Conservation (phyloP, 345 rosid genomes). For the Arabidopsis arenosa region DNA sequence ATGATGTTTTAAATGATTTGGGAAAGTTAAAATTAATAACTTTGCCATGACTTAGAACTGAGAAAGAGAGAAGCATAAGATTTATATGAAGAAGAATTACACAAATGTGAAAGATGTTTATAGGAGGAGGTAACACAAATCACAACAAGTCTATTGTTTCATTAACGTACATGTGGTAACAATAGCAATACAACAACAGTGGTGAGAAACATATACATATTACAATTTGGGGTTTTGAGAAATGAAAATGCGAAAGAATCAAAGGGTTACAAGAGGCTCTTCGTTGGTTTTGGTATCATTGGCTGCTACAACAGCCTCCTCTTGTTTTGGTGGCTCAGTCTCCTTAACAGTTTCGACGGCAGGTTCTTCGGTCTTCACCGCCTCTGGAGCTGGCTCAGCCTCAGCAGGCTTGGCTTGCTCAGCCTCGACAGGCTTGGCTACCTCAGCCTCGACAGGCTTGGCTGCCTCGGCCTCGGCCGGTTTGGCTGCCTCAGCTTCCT, state of each 20-base stretch:
- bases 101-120: conserved; percentile 12
- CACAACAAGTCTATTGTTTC: conserved; percentile 22
- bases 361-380: conserved; percentile 38
- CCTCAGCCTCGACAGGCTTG: conserved; percentile 28
- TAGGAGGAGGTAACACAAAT: conserved; percentile 16
- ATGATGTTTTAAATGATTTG: not conserved
- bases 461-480: conserved; percentile 36
- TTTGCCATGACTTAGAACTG: not conserved
- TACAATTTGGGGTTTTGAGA: conserved; percentile 4
- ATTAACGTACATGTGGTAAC: conserved; percentile 21
- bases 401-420: conserved; percentile 30
- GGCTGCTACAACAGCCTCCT: conserved; percentile 35
- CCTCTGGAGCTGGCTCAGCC: conserved; percentile 34
- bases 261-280: conserved; percentile 51
- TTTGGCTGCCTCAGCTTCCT: conserved; percentile 44
- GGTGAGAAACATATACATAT: conserved; percentile 22
- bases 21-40: not conserved
- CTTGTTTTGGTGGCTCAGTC: conserved; percentile 42
- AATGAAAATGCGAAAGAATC: conserved; percentile 26
- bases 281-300: conserved; percentile 41
- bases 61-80: not conserved
- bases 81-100: not conserved
- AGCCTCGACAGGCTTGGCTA: conserved; percentile 6
- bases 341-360: conserved; percentile 28
- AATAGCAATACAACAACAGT: conserved; percentile 30